Conservation (phyloP, 108 stramenopile genomes). For the Stephanodiscus triporus region DNA sequence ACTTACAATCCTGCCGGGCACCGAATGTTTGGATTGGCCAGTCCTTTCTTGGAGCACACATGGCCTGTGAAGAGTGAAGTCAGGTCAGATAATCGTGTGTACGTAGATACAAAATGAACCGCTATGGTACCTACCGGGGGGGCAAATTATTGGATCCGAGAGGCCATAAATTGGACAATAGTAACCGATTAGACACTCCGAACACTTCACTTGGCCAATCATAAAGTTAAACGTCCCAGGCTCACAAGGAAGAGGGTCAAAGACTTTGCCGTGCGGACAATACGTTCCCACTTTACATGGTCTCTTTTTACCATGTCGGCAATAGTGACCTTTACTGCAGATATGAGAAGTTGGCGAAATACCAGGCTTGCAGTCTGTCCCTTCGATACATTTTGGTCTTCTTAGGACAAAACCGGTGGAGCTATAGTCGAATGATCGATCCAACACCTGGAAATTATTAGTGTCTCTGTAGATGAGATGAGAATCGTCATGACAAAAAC, state of each 20-base stretch:
- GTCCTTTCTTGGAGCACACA: slow-evolving; percentile 68
- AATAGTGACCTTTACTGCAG: slow-evolving; percentile 76
- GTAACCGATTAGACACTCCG: slow-evolving; percentile 73
- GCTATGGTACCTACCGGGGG: slow-evolving; percentile 73
- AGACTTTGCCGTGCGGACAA: slow-evolving; percentile 78
- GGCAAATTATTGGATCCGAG: slow-evolving; percentile 69
- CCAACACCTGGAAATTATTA: slow-evolving; percentile 57
- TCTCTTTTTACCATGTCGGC: slow-evolving; percentile 63
- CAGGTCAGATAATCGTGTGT: background rate
- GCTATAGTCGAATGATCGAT: slow-evolving; percentile 71
- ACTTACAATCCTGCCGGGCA: slow-evolving; percentile 75
- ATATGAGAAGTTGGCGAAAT: slow-evolving; percentile 10
- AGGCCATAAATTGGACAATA: slow-evolving; percentile 80
- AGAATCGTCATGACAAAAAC: slow-evolving; percentile 42
- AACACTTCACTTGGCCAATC: slow-evolving; percentile 73
- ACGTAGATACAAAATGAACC: too few relatives aligned
- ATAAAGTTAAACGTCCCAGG: slow-evolving; percentile 81
- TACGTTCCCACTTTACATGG: slow-evolving; percentile 75
- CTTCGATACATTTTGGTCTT: slow-evolving; percentile 43
- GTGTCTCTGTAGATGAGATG: slow-evolving; percentile 68
- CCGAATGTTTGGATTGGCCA: slow-evolving; percentile 62
- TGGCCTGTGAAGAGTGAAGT: slow-evolving; percentile 36
- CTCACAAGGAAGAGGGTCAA: slow-evolving; percentile 70
- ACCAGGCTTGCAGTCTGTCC: slow-evolving; percentile 1
- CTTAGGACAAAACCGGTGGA: slow-evolving; percentile 49